A percentile compares a stretch with the other conserved stretches of the same genome.
These are phyloP conservation scores for Lumnitzera racemosa DNA, from an alignment of 345 rosid species.

Conservation along the genomic window DNA sequence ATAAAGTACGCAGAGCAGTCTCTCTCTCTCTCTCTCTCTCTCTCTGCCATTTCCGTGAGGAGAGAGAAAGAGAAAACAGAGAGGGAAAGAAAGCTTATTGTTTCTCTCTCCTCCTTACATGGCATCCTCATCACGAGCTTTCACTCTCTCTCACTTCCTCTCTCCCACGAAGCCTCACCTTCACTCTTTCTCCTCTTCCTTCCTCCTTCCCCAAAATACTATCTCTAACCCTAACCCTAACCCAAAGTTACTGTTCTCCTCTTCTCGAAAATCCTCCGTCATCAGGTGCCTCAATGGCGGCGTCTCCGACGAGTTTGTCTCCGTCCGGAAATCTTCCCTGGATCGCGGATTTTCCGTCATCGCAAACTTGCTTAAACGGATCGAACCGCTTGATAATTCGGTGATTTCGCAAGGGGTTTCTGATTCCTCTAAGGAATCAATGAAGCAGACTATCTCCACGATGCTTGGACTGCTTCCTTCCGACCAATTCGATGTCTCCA, in stretches of 20 bases:
- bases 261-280: conserved; percentile 16
- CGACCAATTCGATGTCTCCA: conserved; percentile 57
- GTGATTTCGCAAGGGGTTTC: conserved; percentile 76
- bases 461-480: conserved; percentile 95
- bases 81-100: not conserved
- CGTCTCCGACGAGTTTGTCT: conserved; percentile 64
- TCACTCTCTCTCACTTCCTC: conserved; percentile 38
- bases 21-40: too few relatives aligned
- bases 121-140: conserved; percentile 63
- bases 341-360: conserved; percentile 74
- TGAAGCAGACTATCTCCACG: conserved; percentile 85
- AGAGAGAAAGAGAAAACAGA: not conserved
- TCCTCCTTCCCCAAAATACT: conserved; percentile 1
- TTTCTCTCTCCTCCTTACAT: conserved; percentile 18
- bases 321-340: conserved; percentile 60
- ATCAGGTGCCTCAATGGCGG: conserved; percentile 59
- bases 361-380: conserved; percentile 65
- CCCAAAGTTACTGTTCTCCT: conserved; percentile 15
- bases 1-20: too few relatives aligned
- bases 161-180: conserved; percentile 3
- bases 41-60: conserved; percentile 3
- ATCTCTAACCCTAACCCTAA: conserved; percentile 11
- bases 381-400: conserved; percentile 73
- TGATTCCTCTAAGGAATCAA: conserved; percentile 78
- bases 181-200: conserved; percentile 9